Evolutionary conservation across 2,329 filamentous ascomycete genomes (phyloP).

Genomic region (Teratosphaeriaceae sp.): DNA sequence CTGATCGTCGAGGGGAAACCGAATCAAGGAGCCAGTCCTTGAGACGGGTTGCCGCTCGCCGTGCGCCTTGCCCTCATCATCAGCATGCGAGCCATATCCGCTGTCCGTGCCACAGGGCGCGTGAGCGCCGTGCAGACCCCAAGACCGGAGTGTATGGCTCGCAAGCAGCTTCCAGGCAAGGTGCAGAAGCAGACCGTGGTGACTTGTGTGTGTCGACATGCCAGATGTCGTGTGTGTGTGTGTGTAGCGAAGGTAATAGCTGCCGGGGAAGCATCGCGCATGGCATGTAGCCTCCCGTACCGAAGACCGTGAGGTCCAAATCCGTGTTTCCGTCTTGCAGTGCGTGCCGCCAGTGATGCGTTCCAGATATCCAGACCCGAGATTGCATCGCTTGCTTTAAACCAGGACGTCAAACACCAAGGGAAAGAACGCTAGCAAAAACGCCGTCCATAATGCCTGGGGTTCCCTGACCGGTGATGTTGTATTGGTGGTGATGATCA

Average conservation of each 20-base stretch:
- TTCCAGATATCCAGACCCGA: constrained; percentile 3
- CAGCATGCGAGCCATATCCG: constrained; percentile 13
- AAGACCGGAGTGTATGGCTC: constrained; percentile 17
- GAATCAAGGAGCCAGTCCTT: not conserved
- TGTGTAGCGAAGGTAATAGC: not conserved
- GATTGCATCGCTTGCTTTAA: constrained; percentile 14
- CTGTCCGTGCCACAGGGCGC: constrained; percentile 10
- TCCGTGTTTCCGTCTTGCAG: constrained; percentile 6
- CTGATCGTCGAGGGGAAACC: no score
- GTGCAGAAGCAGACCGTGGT: not conserved
- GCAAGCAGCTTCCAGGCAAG: constrained; percentile 7
- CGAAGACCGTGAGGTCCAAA: constrained; percentile 12
- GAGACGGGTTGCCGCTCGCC: not conserved
- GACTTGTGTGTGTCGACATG: constrained; percentile 6
- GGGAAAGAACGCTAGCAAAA: constrained; percentile 31
- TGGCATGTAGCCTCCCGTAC: not conserved
- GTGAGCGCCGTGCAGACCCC: not conserved
- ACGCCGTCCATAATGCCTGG: constrained; percentile 51
- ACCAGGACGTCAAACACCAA: no score
- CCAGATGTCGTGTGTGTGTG: constrained; percentile 10
- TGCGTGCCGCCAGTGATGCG: constrained; percentile 7
- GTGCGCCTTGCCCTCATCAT: constrained; percentile 11
- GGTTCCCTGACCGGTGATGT: constrained; percentile 25
- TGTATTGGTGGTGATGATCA: constrained; percentile 32
- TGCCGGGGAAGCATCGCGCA: not conserved